Base-by-base conservation (phyloP, 495 filamentous ascomycete genomes). In the Penicillium macrosclerotiorum region DNA sequence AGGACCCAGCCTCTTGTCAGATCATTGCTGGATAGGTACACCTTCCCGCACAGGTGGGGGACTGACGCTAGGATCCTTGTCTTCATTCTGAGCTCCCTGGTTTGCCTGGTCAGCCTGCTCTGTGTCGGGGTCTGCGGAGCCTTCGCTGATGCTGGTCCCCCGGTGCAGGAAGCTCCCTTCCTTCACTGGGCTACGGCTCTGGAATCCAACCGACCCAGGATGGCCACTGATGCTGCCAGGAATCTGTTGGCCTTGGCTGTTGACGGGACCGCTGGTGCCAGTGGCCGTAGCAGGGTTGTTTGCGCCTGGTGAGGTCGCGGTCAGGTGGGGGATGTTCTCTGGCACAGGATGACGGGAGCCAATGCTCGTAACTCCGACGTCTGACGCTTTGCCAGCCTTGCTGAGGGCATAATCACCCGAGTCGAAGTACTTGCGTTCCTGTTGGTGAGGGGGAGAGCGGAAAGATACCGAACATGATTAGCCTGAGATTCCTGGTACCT, bases 341-440 rank as follows among this genome's bases (percentile, higher is more conserved):
- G 93, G 93, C 37, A 90, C 81, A 23, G 93, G 93, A 68, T 98
- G 93, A 67, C 94, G 86, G 52, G 86, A 88, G 54, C 93, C 93
- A 63, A 98, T 88, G 63, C 82, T 86, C 64, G 92, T 93, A 25
- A 94, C 89, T 61, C 92, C 93, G 57, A 92, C 85, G 64, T 93
- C 88, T 49, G 90, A 87, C 64, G 90, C 90, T 71, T 97, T 98
- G 65, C 94, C 93, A 34, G 93, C 94, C 77, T 98, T 97, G 69
- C 86, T 92, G 72, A 97, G 86, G 60, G 93, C 94, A 54, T 97
- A 97, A 72, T 97, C 92, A 57, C 92, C 92, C 41, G 85, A 90
- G 77, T 98, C 93, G 69, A 98, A 98, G 74, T 96, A 98, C 75
- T 97, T 98, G 70, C 94, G 91, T 66, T 95, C 91, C 80, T 95